Conservation (phyloP, 1,284 basidiomycete species). For the Dichomitus squalens region DNA sequence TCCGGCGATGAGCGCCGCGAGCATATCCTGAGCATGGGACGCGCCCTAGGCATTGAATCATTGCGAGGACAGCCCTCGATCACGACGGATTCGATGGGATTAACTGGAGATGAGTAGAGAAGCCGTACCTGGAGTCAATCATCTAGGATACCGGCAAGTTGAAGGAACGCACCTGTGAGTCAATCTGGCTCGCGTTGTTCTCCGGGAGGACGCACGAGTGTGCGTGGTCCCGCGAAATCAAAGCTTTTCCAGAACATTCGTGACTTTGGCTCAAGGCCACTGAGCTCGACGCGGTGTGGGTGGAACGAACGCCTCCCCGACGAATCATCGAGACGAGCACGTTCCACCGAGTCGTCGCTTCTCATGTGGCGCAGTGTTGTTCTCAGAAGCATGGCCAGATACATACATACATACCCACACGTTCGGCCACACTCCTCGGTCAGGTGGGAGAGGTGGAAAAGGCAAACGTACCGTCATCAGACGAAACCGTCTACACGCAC, state of each 20-base stretch:
- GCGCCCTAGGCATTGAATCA: too few species aligned
- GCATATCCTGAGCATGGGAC: too few species aligned
- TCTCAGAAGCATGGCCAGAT: background rate
- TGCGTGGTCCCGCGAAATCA: background rate
- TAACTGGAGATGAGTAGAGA: too few species aligned
- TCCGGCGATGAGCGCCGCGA: too few species aligned
- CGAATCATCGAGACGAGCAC: too few species aligned
- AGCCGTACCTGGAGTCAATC: background rate
- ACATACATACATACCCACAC: background rate
- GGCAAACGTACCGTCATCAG: background rate
- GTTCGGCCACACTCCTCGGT: background rate
- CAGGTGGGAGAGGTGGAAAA: background rate
- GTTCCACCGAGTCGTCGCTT: background rate
- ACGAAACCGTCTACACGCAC: conserved; percentile 2
- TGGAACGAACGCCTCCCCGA: too few species aligned
- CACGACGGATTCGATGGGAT: too few species aligned
- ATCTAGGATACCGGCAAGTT: background rate
- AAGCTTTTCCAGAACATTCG: too few species aligned
- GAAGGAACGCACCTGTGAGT: background rate
- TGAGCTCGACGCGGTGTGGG: too few species aligned
- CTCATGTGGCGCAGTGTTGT: background rate
- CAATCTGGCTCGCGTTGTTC: background rate
- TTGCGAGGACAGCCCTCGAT: too few species aligned
- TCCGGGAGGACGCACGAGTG: background rate
- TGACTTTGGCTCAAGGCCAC: too few species aligned